Percentiles rank a stretch among this genome's conserved stretches.
These are phyloP conservation scores for Tuber magnatum DNA, from an alignment of 495 filamentous ascomycete genomes.

Conservation along the genomic window DNA sequence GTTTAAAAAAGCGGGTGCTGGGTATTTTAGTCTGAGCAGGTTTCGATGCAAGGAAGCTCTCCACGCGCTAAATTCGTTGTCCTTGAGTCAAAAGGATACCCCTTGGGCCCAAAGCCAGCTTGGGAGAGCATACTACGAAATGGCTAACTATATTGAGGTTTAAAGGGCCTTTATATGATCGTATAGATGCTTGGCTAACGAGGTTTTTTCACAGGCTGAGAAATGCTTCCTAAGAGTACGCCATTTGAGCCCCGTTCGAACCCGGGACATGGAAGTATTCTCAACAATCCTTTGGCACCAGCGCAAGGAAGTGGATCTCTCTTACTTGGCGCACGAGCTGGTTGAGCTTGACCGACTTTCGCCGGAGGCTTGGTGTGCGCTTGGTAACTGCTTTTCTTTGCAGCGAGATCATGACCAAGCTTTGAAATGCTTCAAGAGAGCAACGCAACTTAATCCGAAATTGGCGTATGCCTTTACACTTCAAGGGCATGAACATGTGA, in stretches of 20 bases:
- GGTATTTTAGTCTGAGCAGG: constrained; percentile 65
- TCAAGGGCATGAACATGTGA: constrained; percentile 93
- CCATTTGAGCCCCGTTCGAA: constrained; percentile 63
- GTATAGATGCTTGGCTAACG: constrained; percentile 9
- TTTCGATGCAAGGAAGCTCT: constrained; percentile 74
- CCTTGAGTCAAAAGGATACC: constrained; percentile 73
- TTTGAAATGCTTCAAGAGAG: constrained; percentile 87
- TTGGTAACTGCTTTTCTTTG: constrained; percentile 95
- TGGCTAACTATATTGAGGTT: constrained; percentile 68
- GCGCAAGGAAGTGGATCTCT: constrained; percentile 82
- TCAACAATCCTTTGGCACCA: constrained; percentile 96
- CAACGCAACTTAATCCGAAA: constrained; percentile 76
- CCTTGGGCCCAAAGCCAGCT: constrained; percentile 92
- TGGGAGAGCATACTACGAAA: constrained; percentile 81
- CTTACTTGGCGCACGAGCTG: constrained; percentile 83
- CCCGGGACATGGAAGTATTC: constrained; percentile 94
- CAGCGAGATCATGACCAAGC: constrained; percentile 91
- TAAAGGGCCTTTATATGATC: constrained; percentile 9
- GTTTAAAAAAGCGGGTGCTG: constrained; percentile 71
- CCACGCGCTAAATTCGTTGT: constrained; percentile 59
- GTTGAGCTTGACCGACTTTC: constrained; percentile 78
- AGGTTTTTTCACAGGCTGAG: constrained; percentile 49
- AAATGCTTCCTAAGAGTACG: constrained; percentile 72
- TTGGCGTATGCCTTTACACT: constrained; percentile 95
- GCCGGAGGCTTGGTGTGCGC: constrained; percentile 88